Conservation (phyloP, 257 asterid species). For the Rubia yunnanensis region DNA sequence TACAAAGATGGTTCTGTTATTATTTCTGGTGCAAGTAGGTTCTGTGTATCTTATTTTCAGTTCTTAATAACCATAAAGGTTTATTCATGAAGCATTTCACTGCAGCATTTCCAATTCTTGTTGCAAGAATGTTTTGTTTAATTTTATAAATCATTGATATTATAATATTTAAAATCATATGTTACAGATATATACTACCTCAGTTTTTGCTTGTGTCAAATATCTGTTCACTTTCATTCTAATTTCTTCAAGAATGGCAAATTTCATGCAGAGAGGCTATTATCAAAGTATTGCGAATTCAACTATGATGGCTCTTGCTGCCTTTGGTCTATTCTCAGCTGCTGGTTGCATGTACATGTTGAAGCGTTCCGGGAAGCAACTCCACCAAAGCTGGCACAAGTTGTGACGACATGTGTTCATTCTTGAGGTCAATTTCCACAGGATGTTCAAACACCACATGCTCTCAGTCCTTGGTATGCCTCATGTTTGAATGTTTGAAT, state of each 20-base stretch:
- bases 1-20: slow-evolving; percentile 51
- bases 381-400: slow-evolving; percentile 51
- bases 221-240: background rate
- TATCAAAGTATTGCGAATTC: slow-evolving; percentile 46
- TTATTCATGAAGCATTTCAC: background rate
- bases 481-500: background rate
- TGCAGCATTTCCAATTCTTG: background rate
- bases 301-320: slow-evolving; percentile 39
- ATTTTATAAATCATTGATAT: background rate
- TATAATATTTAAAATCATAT: background rate
- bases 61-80: background rate
- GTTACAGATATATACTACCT: background rate
- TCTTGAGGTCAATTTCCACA: background rate
- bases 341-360: slow-evolving; percentile 72
- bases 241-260: slow-evolving; percentile 1
- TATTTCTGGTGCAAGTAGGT: slow-evolving; percentile 58
- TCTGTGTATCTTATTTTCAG: slow-evolving; percentile 8
- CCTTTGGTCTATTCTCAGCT: slow-evolving; percentile 56
- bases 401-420: slow-evolving; percentile 30
- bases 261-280: slow-evolving; percentile 53
- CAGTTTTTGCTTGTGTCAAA: background rate
- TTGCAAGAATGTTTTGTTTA: background rate
- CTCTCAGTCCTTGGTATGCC: background rate
- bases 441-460: background rate
- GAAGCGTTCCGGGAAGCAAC: slow-evolving; percentile 63